Conservation (phyloP, 176 grass and related monocot species). For the Elymus sibiricus region DNA sequence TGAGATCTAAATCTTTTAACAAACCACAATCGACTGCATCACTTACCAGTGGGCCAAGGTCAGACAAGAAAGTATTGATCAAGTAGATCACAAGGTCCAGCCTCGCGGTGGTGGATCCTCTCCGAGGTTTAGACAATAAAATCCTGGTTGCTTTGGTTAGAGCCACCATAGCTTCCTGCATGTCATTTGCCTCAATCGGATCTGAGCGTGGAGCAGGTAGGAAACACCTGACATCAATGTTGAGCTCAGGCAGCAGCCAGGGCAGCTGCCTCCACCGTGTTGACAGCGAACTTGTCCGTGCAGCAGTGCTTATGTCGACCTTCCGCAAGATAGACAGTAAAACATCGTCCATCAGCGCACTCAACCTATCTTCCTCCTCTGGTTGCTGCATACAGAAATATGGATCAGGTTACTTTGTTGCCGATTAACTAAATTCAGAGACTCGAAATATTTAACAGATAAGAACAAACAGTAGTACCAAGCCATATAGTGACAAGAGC, state of each 20-base stretch:
- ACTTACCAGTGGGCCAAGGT: not conserved
- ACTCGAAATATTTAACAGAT: too few species aligned
- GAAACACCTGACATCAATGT: not conserved
- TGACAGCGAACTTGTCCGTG: not conserved
- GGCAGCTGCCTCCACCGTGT: not conserved
- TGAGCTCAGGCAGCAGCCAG: not conserved
- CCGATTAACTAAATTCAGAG: too few species aligned
- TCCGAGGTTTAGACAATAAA: not conserved
- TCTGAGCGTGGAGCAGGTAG: not conserved
- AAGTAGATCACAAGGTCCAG: not conserved
- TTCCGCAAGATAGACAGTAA: not conserved
- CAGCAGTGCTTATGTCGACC: not conserved
- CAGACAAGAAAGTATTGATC: not conserved
- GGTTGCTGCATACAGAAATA: not conserved
- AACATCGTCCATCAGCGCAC: not conserved
- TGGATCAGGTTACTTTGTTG: not conserved
- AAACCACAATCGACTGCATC: not conserved
- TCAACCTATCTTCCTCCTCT: not conserved
- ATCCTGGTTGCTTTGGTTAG: not conserved
- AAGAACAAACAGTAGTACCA: too few species aligned
- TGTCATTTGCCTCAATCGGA: not conserved
- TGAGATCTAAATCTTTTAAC: not conserved
- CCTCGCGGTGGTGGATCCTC: not conserved
- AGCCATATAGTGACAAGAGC: too few species aligned
- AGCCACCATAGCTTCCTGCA: not conserved